phyloP scores from a whole-genome alignment of 1,139 yeast genomes.

The Taphrina communis region DNA sequence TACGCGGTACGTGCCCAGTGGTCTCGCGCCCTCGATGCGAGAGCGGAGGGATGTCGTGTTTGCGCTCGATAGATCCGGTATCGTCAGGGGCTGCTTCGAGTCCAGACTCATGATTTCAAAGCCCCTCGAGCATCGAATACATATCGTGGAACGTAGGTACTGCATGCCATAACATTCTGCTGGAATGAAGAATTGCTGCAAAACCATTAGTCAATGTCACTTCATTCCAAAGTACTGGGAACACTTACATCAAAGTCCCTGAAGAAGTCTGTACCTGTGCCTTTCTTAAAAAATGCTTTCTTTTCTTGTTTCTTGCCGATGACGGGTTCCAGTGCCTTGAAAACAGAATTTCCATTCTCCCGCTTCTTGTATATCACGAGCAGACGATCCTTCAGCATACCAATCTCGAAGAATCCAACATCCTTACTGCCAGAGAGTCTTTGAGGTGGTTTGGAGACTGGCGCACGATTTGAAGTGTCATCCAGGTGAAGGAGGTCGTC shows the following conservation, averaged over 20 bases:
- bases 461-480: not conserved
- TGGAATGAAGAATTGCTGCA: conserved; percentile 48
- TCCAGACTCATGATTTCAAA: conserved; percentile 71
- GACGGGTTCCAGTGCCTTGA: conserved; percentile 57
- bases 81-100: conserved; percentile 62
- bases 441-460: conserved; percentile 16
- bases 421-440: conserved; percentile 45
- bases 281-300: conserved; percentile 17
- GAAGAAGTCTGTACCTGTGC: conserved; percentile 50
- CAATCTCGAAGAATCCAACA: conserved; percentile 65
- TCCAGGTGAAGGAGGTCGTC: conserved; percentile 50
- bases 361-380: conserved; percentile 56
- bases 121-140: conserved; percentile 72
- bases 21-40: conserved; percentile 50
- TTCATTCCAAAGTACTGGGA: too few species aligned
- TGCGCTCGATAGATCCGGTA: conserved; percentile 55
- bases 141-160: conserved; percentile 58
- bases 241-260: conserved; percentile 50
- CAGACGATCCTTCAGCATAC: conserved; percentile 64
- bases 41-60: conserved; percentile 40
- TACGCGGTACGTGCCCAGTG: conserved; percentile 69
- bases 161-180: conserved; percentile 51
- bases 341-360: conserved; percentile 48
- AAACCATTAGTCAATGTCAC: not conserved
- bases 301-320: conserved; percentile 48